Base-by-base conservation (phyloP, 148 eudicot species). In the Arbutus unedo region DNA sequence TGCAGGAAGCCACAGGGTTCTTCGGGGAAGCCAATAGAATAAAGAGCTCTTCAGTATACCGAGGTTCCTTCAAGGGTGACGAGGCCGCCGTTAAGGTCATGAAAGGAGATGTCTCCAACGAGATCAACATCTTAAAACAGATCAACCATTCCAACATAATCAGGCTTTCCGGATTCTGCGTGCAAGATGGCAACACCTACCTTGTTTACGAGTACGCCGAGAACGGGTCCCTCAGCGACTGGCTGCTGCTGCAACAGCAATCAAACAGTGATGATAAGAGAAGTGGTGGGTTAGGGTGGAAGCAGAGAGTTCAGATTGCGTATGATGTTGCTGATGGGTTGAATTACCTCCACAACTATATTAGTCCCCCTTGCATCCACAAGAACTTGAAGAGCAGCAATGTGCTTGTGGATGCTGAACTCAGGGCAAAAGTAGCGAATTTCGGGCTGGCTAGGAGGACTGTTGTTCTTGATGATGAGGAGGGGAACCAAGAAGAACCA, bases 311-410 rank as follows among this genome's bases (percentile, higher is more conserved):
- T 54, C 95, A 89, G 80, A 89, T 95, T 54, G 97, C 38, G 1
- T 31, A 31, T 56, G 91, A 91, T 53, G 79, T 91, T 3, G 91
- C 91, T 0, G 95, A 92, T 70, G 97, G 91, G 9, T 79, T 95
- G 72, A 93, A 91, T 84, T 93, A 95, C 87, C 90, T 95, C 11
- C 97, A 95, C 82, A 90, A 94, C 89, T 95, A 90, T 70, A 77
- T 89, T 45, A 92, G 77, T 50, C 97, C 97, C 21, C 98, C 98
- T 59, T 93, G 90, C 78, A 85, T 95, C 45, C 97, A 95, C 88
- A 93, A 95, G 86, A 93, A 93, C 85, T 83, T 95, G 78, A 93
- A 85, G 60, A 95, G 85, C 81, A 91, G 93, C 85, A 93, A 93
- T 62, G 82, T 93, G 18, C 91, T 95, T 74, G 13, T 31, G 38